Conservation (phyloP, 2,329 filamentous ascomycete species). For the Aspergillus oerlinghausenensis region DNA sequence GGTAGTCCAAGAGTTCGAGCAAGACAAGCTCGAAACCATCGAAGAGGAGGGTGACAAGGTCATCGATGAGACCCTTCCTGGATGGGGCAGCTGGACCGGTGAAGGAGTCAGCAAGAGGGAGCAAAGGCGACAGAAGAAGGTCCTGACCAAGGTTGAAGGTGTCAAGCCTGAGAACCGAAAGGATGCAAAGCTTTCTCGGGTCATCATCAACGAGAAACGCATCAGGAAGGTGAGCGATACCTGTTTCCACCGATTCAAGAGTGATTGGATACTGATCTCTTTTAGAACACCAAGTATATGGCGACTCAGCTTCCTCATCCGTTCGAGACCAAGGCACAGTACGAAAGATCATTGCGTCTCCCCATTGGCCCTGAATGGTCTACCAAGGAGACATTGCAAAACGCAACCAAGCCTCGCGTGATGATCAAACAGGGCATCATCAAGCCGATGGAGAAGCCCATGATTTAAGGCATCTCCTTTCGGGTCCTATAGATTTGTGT, state of each 20-base stretch:
- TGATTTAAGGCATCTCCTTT: constrained; percentile 37
- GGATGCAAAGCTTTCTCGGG: constrained; percentile 74
- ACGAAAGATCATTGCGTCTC: constrained; percentile 79
- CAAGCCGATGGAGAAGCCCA: constrained; percentile 76
- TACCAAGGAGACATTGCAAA: constrained; percentile 93
- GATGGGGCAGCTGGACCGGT: constrained; percentile 91
- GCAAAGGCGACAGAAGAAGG: constrained; percentile 54
- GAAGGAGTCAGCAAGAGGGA: constrained; percentile 71
- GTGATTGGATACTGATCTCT: constrained; percentile 12
- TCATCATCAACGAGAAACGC: constrained; percentile 89
- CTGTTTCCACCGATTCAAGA: not conserved
- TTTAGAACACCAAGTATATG: constrained; percentile 77
- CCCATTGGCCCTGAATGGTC: constrained; percentile 93
- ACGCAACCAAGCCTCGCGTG: constrained; percentile 80
- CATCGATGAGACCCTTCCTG: constrained; percentile 78
- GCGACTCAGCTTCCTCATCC: constrained; percentile 78
- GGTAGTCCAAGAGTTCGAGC: constrained; percentile 72
- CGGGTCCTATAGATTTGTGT: not conserved
- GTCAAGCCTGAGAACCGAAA: constrained; percentile 72
- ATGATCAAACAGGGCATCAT: constrained; percentile 90
- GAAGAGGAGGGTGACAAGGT: constrained; percentile 78
- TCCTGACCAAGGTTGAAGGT: constrained; percentile 54
- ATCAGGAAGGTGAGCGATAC: constrained; percentile 67
- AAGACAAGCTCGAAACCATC: constrained; percentile 69
- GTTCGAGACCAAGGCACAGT: constrained; percentile 84